Evolutionary conservation across 2,329 filamentous ascomycete species (phyloP), one percentile per base, ranked within the genome.

Genomic region (Colletotrichum costaricense): DNA sequence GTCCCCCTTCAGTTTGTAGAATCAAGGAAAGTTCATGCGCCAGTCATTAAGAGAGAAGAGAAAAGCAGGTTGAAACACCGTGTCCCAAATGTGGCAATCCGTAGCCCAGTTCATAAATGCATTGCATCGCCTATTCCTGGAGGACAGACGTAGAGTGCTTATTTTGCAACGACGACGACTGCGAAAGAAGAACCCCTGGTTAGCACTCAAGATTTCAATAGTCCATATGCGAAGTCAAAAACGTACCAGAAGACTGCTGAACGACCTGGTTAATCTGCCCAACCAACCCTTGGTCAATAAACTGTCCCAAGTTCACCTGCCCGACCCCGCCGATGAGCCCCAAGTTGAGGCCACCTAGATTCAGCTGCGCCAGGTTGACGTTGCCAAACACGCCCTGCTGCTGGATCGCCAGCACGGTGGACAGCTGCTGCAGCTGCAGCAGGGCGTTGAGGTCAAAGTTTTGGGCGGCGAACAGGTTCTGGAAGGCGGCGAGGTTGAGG

Each of bases 401-500:
- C 72, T 78, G 76, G 72, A 82, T 74, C 74, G 81, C 78, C 65
- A 85, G 79, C 46, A 85, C 68, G 58, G 80, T 83, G 56, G 83
- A 82, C 28, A 86, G 80, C 74, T 82, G 80, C 81, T 85, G 83
- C 33, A 86, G 78, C 77, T 82, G 81, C 73, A 86, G 80, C 64
- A 83, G 77, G 52, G 78, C 75, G 75, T 83, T 79, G 76, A 87
- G 75, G 76, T 86, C 82, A 54, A 88, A 84, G 75, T 79, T 74
- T 74, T 82, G 74, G 73, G 79, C 75, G 75, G 82, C 79, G 76
- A 88, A 85, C 75, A 86, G 81, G 68, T 75, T 76, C 77, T 84
- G 79, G 79, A 88, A 85, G 69, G 76, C 70, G 73, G 82, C 76
- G 66, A 88, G 77, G 78, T 88, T 83, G 78, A 88, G 81, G 62